Evolutionary conservation across 768 basidiomycete species (phyloP).

Genomic region (Auriscalpium microsporum): DNA sequence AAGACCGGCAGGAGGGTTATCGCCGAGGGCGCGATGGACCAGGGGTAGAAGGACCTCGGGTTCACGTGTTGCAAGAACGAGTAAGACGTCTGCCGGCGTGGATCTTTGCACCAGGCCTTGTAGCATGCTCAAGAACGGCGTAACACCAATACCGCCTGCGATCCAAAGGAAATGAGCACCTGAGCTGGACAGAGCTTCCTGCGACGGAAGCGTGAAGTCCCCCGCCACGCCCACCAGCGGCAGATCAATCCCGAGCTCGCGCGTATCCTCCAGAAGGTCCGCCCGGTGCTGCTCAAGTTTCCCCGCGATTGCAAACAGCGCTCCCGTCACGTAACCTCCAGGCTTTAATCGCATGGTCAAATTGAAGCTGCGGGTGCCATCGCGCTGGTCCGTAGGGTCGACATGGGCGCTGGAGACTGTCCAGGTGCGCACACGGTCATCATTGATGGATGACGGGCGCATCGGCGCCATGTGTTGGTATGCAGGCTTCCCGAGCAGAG

Average conservation of each 20-base stretch:
- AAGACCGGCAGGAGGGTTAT: conserved; percentile 9
- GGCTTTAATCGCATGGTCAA: conserved; percentile 50
- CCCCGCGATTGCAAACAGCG: conserved; percentile 40
- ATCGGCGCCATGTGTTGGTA: conserved; percentile 46
- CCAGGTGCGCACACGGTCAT: conserved; percentile 60
- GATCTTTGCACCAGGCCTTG: conserved; percentile 9
- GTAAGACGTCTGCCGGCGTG: conserved; percentile 30
- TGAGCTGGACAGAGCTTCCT: conserved; percentile 14
- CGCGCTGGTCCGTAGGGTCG: conserved; percentile 2
- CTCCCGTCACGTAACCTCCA: conserved; percentile 46
- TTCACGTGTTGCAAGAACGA: conserved; percentile 46
- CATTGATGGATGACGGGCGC: conserved; percentile 40
- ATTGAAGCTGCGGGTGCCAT: conserved; percentile 25
- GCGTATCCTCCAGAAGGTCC: conserved; percentile 28
- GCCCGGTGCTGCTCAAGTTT: conserved; percentile 32
- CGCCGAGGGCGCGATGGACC: conserved; percentile 25
- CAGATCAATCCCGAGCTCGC: conserved; percentile 32
- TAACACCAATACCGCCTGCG: conserved; percentile 60
- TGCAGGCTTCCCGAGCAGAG: conserved; percentile 36
- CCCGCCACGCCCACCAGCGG: conserved; percentile 47
- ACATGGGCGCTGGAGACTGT: conserved; percentile 37
- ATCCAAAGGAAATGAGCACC: conserved; percentile 37
- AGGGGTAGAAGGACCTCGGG: conserved; percentile 42
- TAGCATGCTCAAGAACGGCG: conserved; percentile 55
- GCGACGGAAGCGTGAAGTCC: conserved; percentile 33